Evolutionary conservation across 345 rosid genomes (phyloP).

Genomic region (Hypericum perforatum): DNA sequence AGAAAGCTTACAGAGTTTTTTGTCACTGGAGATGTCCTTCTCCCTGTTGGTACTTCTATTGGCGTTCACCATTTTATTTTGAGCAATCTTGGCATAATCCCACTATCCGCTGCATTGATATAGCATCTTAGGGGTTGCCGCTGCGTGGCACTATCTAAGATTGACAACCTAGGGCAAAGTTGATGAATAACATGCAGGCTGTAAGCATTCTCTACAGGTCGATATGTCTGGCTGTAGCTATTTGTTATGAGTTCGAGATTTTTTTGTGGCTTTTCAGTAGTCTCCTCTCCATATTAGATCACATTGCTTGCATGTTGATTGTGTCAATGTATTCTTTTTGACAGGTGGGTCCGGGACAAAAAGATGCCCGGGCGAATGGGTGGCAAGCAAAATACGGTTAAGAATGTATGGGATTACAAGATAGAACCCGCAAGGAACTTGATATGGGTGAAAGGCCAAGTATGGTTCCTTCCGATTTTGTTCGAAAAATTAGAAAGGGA

Average conservation of each 20-base stretch:
- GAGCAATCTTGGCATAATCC: no score
- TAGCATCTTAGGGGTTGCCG: no score
- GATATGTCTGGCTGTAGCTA: no score
- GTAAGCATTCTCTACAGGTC: no score
- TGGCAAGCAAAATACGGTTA: constrained; percentile 67
- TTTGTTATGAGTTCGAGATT: no score
- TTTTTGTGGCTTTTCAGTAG: no score
- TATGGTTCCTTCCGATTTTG: constrained; percentile 24
- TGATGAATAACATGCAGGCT: no score
- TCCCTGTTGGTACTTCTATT: constrained; percentile 65
- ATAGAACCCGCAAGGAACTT: constrained; percentile 80
- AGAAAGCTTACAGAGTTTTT: no score
- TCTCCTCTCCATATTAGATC: constrained; percentile 2
- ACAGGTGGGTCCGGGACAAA: constrained; percentile 81
- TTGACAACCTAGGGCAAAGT: no score
- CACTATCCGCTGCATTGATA: no score
- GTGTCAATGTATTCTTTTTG: background rate
- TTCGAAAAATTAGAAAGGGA: no score
- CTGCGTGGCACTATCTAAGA: no score
- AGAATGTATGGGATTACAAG: constrained; percentile 90
- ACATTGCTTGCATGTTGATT: constrained; percentile 9
- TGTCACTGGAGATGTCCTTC: constrained; percentile 84
- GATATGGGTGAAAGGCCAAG: constrained; percentile 96
- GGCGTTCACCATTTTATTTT: constrained; percentile 85
- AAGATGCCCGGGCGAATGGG: constrained; percentile 99